Evolutionary conservation across 2,329 filamentous ascomycete genomes (phyloP), one percentile per base, ranked within the genome.

Genomic region (Westerdykella aurantiaca): DNA sequence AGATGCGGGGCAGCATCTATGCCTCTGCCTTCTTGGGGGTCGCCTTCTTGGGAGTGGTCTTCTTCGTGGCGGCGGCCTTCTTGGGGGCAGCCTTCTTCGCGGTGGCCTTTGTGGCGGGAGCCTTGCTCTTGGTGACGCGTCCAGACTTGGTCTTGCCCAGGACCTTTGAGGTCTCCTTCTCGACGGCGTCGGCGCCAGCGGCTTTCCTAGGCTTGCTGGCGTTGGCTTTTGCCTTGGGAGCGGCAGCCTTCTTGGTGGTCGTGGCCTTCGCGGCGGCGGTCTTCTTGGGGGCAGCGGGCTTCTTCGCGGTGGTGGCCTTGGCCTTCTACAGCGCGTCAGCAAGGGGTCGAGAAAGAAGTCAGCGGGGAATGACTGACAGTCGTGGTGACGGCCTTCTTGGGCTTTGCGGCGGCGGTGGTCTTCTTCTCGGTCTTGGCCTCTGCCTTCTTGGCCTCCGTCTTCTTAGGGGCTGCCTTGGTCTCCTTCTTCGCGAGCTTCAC

Each of bases 401-500:
- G 47, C 47, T 53, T 54, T 34, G 53, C 42, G 9, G 52, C 48
- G 31, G 50, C 46, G 18, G 45, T 29, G 49, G 56, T 60, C 51
- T 64, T 61, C 56, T 66, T 63, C 52, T 63, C 61, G 35, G 53
- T 43, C 55, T 41, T 35, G n/a, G 6, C 70, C 66, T 75, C 69
- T 39, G 55, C 39, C 31, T 52, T 39, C 38, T 61, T 61, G 40
- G 56, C 25, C 51, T 66, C 60, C 37, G 57, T 44, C 48, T 62
- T 60, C 45, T 55, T 54, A 25, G 51, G 48, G 40, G 53, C 55
- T 34, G 64, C 56, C 58, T 67, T 66, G 10, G 58, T 57, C 44
- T 79, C 77, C 76, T 88, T 89, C 82, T 91, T 91, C 47, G 85
- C 85, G 48, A 95, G 83, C 84, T 95, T 95, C 71, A 93, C 88